These are phyloP conservation scores for Mycocentrospora acerina DNA, from an alignment of 2,329 filamentous ascomycete species.

Conservation along the genomic window DNA sequence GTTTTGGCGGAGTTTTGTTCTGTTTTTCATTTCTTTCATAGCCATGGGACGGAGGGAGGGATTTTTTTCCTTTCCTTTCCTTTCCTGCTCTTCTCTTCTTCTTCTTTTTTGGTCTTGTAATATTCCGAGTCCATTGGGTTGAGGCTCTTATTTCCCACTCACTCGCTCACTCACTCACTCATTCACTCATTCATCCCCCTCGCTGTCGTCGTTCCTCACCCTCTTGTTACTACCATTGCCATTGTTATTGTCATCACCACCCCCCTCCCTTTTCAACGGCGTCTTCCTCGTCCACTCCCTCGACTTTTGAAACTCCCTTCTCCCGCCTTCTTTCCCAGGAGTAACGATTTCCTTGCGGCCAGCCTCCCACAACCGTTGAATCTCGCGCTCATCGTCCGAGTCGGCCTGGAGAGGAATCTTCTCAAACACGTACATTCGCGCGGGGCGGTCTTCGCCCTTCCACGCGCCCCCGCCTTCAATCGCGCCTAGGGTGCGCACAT, in stretches of 20 bases:
- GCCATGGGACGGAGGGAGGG: too few relatives aligned
- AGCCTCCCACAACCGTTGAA: conserved; percentile 13
- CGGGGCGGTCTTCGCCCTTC: conserved; percentile 52
- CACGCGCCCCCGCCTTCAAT: conserved; percentile 49
- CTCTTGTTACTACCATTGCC: conserved; percentile 11
- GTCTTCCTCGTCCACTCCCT: conserved; percentile 14
- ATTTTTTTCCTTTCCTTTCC: too few relatives aligned
- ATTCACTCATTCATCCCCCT: conserved; percentile 12
- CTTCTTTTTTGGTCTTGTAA: too few relatives aligned
- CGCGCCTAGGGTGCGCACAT: conserved; percentile 71
- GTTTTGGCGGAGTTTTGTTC: neutral
- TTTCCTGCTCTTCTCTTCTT: too few relatives aligned
- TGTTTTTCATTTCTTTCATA: too few relatives aligned
- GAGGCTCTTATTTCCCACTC: neutral
- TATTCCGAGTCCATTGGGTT: neutral
- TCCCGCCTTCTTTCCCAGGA: conserved; percentile 13
- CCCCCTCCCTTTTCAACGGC: conserved; percentile 1
- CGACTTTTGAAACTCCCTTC: conserved; percentile 2
- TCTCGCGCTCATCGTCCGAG: conserved; percentile 24
- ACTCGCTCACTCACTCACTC: too few relatives aligned
- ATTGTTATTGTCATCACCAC: conserved; percentile 11
- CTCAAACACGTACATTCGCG: conserved; percentile 51
- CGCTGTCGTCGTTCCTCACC: conserved; percentile 17
- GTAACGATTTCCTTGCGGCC: too few relatives aligned
- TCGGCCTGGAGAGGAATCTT: conserved; percentile 34